Percentiles rank a stretch among this genome's conserved stretches.
These are phyloP conservation scores for Talaromyces liani DNA, from an alignment of 495 filamentous ascomycete genomes.

Conservation along the genomic window DNA sequence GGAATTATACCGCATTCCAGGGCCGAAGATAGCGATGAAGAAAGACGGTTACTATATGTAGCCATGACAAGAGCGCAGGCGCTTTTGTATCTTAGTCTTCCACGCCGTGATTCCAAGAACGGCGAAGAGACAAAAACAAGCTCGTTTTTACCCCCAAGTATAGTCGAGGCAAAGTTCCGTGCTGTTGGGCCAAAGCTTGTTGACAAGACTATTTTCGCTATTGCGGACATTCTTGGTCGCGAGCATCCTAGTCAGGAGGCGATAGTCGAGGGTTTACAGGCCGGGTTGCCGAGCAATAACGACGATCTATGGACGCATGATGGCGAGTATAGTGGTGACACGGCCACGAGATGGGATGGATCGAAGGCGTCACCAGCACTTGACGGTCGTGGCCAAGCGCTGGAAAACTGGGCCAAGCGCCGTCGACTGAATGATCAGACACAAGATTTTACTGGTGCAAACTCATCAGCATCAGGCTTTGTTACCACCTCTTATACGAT, in stretches of 20 bases:
- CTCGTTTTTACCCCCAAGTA: slow-evolving; percentile 49
- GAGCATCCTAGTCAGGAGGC: slow-evolving; percentile 39
- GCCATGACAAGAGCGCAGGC: slow-evolving; percentile 95
- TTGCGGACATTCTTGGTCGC: slow-evolving; percentile 57
- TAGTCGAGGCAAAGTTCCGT: slow-evolving; percentile 43
- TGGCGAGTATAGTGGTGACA: slow-evolving; percentile 42
- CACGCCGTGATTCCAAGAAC: slow-evolving; percentile 53
- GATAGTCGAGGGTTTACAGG: slow-evolving; percentile 39
- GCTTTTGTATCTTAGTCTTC: slow-evolving; percentile 85
- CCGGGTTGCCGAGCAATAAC: slow-evolving; percentile 36
- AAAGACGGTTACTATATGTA: slow-evolving; percentile 86
- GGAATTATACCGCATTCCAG: slow-evolving; percentile 93
- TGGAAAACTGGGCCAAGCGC: slow-evolving; percentile 22
- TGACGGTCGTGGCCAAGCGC: not conserved
- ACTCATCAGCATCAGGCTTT: not conserved
- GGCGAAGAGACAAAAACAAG: slow-evolving; percentile 56
- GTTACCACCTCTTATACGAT: slow-evolving; percentile 20
- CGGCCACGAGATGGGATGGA: slow-evolving; percentile 28
- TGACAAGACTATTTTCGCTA: slow-evolving; percentile 45
- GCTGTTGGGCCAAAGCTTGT: slow-evolving; percentile 50
- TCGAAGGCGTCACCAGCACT: slow-evolving; percentile 16
- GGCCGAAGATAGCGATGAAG: slow-evolving; percentile 84
- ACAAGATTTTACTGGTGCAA: not conserved
- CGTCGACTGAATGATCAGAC: slow-evolving; percentile 23
- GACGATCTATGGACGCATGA: slow-evolving; percentile 60